Evolutionary conservation across 306 rosid species (phyloP).

Genomic region (Lathyrus oleraceus): DNA sequence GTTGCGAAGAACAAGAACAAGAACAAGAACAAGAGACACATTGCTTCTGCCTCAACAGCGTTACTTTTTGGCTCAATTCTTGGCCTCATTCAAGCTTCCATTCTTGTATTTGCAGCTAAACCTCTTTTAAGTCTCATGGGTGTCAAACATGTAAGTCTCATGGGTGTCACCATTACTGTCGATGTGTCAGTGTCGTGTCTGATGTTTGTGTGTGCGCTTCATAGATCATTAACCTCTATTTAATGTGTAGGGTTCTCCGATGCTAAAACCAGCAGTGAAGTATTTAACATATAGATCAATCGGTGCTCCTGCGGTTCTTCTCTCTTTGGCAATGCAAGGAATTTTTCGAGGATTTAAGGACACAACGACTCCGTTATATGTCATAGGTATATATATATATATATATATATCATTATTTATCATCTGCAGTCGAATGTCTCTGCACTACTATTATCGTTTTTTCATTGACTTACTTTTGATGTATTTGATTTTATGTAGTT

Average conservation of each 20-base stretch:
- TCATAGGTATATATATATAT: slow-evolving; percentile 56
- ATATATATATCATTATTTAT: slow-evolving; percentile 30
- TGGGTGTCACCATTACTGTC: slow-evolving; percentile 60
- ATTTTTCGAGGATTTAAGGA: slow-evolving; percentile 93
- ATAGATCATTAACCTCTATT: neutral
- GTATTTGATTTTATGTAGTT: slow-evolving; percentile 43
- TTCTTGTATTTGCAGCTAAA: slow-evolving; percentile 69
- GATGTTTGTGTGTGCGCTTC: too few relatives aligned
- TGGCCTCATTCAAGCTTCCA: slow-evolving; percentile 74
- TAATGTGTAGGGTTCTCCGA: slow-evolving; percentile 68
- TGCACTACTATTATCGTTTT: too few relatives aligned
- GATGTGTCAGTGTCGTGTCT: too few relatives aligned
- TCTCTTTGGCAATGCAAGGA: slow-evolving; percentile 94
- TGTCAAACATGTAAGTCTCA: slow-evolving; percentile 67
- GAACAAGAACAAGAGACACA: slow-evolving; percentile 50
- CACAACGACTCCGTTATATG: slow-evolving; percentile 87
- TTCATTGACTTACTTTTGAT: neutral
- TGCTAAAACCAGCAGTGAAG: slow-evolving; percentile 69
- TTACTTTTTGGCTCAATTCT: slow-evolving; percentile 72
- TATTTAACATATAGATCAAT: slow-evolving; percentile 71
- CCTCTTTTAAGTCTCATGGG: slow-evolving; percentile 75
- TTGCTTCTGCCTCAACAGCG: slow-evolving; percentile 95
- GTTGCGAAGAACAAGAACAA: slow-evolving; percentile 14
- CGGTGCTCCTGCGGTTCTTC: slow-evolving; percentile 96
- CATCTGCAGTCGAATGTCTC: too few relatives aligned